Evolutionary conservation across 192 early-diverging fungal genomes (phyloP), one percentile per base, ranked within the genome.

Genomic region (Dissophora ornata): DNA sequence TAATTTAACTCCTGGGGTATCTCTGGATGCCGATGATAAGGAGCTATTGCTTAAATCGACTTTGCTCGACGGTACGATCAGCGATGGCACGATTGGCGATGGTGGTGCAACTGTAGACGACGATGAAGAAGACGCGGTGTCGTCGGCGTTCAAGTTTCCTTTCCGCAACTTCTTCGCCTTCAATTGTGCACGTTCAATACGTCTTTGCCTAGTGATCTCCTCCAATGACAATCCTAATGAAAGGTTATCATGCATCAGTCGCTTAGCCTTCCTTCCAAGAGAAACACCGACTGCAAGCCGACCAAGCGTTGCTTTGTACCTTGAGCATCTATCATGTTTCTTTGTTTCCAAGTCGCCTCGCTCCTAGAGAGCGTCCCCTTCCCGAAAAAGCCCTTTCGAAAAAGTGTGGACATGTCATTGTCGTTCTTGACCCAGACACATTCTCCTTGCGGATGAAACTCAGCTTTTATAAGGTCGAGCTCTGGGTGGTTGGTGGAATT

Each of bases 291-390:
- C n/a, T n/a, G n/a, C n/a, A n/a, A n/a, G n/a, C n/a, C n/a, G n/a
- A n/a, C n/a, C n/a, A n/a, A n/a, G n/a, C n/a, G n/a, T n/a, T n/a
- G n/a, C n/a, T n/a, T n/a, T 26, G 18, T 64, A 77, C 58, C 63
- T 55, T 65, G 30, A 57, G 46, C 36, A 38, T 45, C 45, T 46
- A 56, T 24, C 50, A 79, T 19, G 54, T 67, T 73, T 57, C 66
- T 47, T 60, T 68, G 50, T 33, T 77, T 62, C 94, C 93, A 96
- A 4, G 92, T 94, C 2, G 93, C 84, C 22, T 94, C 87, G 33
- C 94, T 90, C 19, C 95, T 75, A 19, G 94, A 95, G 21, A 96
- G 69, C 10, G 84, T 86, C 2, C 90, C 92, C 53, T 94, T 94
- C 21, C 92, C 91, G 79, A 88, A 93, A 59, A 86, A 89, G 0